Conservation (phyloP, 805 yeast genomes). For the Spencermartinsiella europaea region DNA sequence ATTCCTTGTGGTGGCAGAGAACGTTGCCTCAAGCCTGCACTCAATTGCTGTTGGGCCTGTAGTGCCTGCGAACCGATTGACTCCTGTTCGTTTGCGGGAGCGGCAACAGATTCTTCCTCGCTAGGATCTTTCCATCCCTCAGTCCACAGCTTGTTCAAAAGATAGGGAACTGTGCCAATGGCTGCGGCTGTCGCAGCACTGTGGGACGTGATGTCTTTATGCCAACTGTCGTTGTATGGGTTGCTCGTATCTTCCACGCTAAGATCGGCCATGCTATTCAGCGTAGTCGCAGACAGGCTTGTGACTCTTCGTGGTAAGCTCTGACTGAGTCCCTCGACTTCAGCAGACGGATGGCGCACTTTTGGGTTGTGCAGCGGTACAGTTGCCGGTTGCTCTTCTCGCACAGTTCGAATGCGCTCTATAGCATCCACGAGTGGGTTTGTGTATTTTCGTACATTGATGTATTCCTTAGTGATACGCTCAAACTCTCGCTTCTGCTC, state of each 20-base stretch:
- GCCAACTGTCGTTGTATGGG: not conserved
- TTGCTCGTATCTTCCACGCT: slow-evolving; percentile 1
- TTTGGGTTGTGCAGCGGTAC: slow-evolving; percentile 2
- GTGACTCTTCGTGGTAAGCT: slow-evolving; percentile 15
- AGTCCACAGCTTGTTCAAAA: slow-evolving; percentile 21
- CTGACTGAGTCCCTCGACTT: slow-evolving; percentile 12
- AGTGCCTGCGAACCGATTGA: slow-evolving; percentile 18
- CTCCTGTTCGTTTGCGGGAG: slow-evolving; percentile 2
- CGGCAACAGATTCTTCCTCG: slow-evolving; percentile 7
- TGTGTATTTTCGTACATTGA: slow-evolving; percentile 59
- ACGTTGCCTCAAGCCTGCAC: slow-evolving; percentile 14
- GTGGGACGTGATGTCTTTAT: slow-evolving; percentile 9
- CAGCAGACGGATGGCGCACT: not conserved
- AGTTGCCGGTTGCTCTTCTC: slow-evolving; percentile 16
- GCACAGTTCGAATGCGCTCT: slow-evolving; percentile 37
- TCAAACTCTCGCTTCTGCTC: slow-evolving; percentile 59
- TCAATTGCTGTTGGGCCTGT: slow-evolving; percentile 19
- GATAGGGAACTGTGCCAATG: slow-evolving; percentile 12
- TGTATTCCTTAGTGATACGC: slow-evolving; percentile 66
- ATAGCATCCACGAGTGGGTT: slow-evolving; percentile 69
- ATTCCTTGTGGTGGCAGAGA: not conserved
- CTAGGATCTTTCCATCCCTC: slow-evolving; percentile 23
- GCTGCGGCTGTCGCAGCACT: slow-evolving; percentile 16
- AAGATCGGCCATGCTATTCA: slow-evolving; percentile 8
- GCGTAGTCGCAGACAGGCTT: slow-evolving; percentile 20